Evolutionary conservation across 768 basidiomycete genomes (phyloP).

Genomic region (Hebeloma cylindrosporum): DNA sequence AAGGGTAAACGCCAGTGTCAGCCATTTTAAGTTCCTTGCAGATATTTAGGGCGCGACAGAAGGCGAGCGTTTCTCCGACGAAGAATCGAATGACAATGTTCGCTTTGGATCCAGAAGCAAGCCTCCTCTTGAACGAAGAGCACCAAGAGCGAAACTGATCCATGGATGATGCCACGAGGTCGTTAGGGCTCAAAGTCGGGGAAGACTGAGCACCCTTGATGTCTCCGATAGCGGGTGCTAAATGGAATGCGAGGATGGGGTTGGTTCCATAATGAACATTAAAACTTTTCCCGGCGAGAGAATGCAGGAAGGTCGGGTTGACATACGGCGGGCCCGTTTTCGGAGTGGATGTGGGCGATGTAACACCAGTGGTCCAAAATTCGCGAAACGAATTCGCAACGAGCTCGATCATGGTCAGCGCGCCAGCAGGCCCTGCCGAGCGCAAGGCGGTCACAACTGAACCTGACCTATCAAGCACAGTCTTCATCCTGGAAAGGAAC

Average conservation of each 20-base stretch:
- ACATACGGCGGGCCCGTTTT: slow-evolving; percentile 26
- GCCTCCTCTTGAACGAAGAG: slow-evolving; percentile 24
- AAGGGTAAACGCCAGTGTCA: slow-evolving; percentile 30
- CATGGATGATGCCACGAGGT: slow-evolving; percentile 30
- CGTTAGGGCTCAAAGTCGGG: slow-evolving; percentile 10
- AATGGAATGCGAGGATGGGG: slow-evolving; percentile 43
- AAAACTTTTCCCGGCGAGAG: slow-evolving; percentile 36
- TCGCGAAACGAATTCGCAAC: slow-evolving; percentile 13
- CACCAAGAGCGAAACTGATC: slow-evolving; percentile 38
- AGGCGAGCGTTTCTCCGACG: slow-evolving; percentile 38
- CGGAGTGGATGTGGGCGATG: slow-evolving; percentile 21
- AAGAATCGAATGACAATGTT: slow-evolving; percentile 38
- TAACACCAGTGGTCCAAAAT: slow-evolving; percentile 46
- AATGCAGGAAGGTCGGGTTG: slow-evolving; percentile 50
- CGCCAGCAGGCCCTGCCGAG: slow-evolving; percentile 38
- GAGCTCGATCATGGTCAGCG: background rate
- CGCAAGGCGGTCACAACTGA: slow-evolving; percentile 20
- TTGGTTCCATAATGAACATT: slow-evolving; percentile 45
- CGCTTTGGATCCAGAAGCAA: slow-evolving; percentile 1
- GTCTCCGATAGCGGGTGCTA: slow-evolving; percentile 30
- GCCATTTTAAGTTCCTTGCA: slow-evolving; percentile 17
- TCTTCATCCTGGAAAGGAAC: slow-evolving; percentile 23
- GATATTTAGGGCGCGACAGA: slow-evolving; percentile 36
- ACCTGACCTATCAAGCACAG: slow-evolving; percentile 8
- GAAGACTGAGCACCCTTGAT: slow-evolving; percentile 12